A percentile compares a stretch with the other conserved stretches of the same genome.
These are phyloP conservation scores for Rhynchosporium agropyri DNA, from an alignment of 2,329 filamentous ascomycete genomes.

Conservation along the genomic window DNA sequence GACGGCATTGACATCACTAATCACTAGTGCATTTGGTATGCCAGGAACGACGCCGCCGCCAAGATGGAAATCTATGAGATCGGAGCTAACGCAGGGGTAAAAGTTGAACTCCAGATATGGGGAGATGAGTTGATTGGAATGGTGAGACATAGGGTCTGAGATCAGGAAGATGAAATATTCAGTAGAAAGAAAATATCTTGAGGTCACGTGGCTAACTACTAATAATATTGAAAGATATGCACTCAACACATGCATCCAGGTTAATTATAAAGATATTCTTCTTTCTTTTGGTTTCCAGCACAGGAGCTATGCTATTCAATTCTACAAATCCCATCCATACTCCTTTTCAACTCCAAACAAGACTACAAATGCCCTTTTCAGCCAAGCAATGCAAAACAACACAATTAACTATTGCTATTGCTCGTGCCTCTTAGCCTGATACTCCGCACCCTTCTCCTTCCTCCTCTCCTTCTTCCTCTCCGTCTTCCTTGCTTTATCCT, in stretches of 20 bases:
- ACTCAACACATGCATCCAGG: no score
- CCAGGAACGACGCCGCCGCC: not conserved
- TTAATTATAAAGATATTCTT: no score
- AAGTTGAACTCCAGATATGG: no score
- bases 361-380: not conserved
- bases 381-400: not conserved
- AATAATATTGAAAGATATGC: no score
- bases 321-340: not conserved
- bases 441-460: slow-evolving; percentile 76
- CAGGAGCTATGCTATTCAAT: no score
- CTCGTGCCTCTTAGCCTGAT: slow-evolving; percentile 50
- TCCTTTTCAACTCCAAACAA: not conserved
- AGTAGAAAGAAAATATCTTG: no score
- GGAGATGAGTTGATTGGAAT: no score
- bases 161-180: no score
- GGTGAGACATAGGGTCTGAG: no score
- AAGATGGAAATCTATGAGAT: not conserved
- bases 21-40: slow-evolving; percentile 1
- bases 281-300: no score
- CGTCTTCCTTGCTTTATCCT: slow-evolving; percentile 79
- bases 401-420: slow-evolving; percentile 27
- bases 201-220: no score
- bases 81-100: not conserved
- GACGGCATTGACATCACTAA: slow-evolving; percentile 11
- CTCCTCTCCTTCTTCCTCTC: slow-evolving; percentile 82